A percentile compares a stretch with the other conserved stretches of the same genome.
phyloP scores from a whole-genome alignment of 495 filamentous ascomycete species.

The Extremus antarcticus region DNA sequence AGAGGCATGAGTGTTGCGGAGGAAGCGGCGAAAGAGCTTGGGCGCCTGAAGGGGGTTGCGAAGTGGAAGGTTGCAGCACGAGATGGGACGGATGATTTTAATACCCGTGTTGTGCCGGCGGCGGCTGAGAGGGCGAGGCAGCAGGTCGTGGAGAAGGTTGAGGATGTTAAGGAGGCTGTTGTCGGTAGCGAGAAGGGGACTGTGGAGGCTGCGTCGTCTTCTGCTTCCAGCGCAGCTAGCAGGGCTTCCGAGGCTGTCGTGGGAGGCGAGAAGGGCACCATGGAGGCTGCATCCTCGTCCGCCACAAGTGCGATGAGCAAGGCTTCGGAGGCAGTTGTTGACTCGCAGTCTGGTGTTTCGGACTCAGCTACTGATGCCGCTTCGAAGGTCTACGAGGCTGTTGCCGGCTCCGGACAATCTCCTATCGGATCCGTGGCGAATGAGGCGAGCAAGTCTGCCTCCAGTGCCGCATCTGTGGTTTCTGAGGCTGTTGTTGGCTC shows the following conservation, averaged over 20 bases:
- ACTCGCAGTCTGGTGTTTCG: constrained; percentile 13
- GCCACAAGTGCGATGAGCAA: background rate
- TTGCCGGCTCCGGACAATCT: background rate
- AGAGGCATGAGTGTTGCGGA: constrained; percentile 72
- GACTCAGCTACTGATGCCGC: constrained; percentile 20
- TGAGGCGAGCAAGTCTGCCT: background rate
- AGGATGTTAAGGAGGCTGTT: constrained; percentile 32
- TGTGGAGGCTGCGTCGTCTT: background rate
- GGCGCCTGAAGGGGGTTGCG: constrained; percentile 71
- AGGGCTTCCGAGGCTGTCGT: constrained; percentile 5
- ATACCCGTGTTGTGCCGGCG: constrained; percentile 41
- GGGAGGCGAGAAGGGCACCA: background rate
- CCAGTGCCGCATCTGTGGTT: background rate
- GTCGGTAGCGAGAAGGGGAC: constrained; percentile 21
- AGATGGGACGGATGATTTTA: constrained; percentile 70
- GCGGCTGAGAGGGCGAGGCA: constrained; percentile 33
- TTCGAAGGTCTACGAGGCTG: constrained; percentile 26
- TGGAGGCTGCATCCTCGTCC: background rate
- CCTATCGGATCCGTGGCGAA: background rate
- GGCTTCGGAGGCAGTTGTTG: constrained; percentile 2
- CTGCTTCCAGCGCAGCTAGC: constrained; percentile 19
- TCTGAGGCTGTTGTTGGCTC: background rate
- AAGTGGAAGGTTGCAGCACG: constrained; percentile 71
- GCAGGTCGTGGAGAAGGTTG: constrained; percentile 35
- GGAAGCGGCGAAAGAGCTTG: constrained; percentile 69